Conservation (phyloP, 176 grass and related monocot species). For the Chloris gayana region DNA sequence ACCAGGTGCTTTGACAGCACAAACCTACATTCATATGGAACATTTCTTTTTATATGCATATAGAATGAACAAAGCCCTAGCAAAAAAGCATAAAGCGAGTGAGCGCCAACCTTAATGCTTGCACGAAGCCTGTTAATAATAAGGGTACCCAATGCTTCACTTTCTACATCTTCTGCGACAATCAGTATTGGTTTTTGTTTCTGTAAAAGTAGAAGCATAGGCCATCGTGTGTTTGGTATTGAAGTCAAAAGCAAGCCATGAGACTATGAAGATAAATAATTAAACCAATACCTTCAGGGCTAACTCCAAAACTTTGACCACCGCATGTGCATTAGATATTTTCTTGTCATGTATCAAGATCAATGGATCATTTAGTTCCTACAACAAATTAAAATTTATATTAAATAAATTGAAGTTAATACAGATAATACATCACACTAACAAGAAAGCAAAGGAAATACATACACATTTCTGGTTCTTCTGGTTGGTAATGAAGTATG, state of each 20-base stretch:
- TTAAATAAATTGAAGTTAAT: too few species aligned
- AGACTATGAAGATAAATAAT: too few species aligned
- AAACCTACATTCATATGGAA: slow-evolving; percentile 56
- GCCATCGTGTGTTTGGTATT: too few species aligned
- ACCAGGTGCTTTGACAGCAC: slow-evolving; percentile 97
- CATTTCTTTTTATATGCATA: too few species aligned
- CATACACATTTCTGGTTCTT: slow-evolving; percentile 99
- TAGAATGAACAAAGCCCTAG: background rate
- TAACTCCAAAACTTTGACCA: slow-evolving; percentile 88
- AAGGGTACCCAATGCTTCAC: slow-evolving; percentile 85
- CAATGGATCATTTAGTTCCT: slow-evolving; percentile 90
- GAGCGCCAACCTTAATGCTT: slow-evolving; percentile 72
- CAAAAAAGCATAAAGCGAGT: slow-evolving; percentile 24
- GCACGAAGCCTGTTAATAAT: slow-evolving; percentile 97
- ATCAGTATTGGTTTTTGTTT: slow-evolving; percentile 89
- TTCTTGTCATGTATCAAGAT: slow-evolving; percentile 99
- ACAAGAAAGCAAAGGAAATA: slow-evolving; percentile 5
- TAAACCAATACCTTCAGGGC: slow-evolving; percentile 62
- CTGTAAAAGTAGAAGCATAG: slow-evolving; percentile 34
- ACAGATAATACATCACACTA: too few species aligned
- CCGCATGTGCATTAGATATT: slow-evolving; percentile 65
- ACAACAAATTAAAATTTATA: background rate
- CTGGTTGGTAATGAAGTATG: slow-evolving; percentile 84
- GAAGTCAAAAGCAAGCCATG: too few species aligned
- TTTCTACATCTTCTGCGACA: slow-evolving; percentile 97